Conservation (phyloP, 495 filamentous ascomycete species). For the Lasiosphaeriaceae sp. region DNA sequence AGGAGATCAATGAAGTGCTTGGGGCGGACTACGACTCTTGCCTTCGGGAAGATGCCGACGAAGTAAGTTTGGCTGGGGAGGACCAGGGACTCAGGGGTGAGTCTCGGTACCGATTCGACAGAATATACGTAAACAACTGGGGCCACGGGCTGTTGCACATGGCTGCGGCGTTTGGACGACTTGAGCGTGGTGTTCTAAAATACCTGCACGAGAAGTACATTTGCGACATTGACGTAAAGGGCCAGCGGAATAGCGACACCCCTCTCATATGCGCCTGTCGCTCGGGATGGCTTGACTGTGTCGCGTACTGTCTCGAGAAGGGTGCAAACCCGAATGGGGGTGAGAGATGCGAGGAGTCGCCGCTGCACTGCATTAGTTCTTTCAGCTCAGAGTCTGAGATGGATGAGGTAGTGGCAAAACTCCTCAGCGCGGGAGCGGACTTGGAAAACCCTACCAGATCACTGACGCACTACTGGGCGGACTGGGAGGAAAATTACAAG, state of each 20-base stretch:
- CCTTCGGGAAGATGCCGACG: not conserved
- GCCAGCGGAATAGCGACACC: conserved; percentile 7
- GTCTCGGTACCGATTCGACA: conserved; percentile 10
- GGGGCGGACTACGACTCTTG: not conserved
- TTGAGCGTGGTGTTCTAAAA: not conserved
- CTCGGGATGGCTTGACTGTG: conserved; percentile 2
- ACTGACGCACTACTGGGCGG: conserved; percentile 4
- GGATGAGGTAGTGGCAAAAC: conserved; percentile 3
- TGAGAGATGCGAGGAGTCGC: conserved; percentile 5
- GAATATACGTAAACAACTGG: conserved; percentile 14
- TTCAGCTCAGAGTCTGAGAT: conserved; percentile 8
- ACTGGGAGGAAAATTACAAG: conserved; percentile 11
- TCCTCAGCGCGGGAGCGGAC: conserved; percentile 4
- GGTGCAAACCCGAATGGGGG: conserved; percentile 13
- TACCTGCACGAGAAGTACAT: conserved; percentile 9
- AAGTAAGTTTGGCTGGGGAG: not conserved
- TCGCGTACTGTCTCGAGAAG: conserved; percentile 9
- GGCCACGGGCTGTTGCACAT: conserved; percentile 14
- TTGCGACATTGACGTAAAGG: conserved; percentile 12
- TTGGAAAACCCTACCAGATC: conserved; percentile 7
- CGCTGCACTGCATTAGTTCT: conserved; percentile 6
- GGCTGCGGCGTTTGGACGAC: conserved; percentile 7
- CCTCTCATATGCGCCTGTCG: conserved; percentile 10
- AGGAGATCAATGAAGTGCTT: conserved; percentile 6
- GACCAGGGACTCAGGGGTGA: not conserved